Evolutionary conservation across 164 flowering plant genomes (phyloP).

Genomic region (Umbilicus rupestris): DNA sequence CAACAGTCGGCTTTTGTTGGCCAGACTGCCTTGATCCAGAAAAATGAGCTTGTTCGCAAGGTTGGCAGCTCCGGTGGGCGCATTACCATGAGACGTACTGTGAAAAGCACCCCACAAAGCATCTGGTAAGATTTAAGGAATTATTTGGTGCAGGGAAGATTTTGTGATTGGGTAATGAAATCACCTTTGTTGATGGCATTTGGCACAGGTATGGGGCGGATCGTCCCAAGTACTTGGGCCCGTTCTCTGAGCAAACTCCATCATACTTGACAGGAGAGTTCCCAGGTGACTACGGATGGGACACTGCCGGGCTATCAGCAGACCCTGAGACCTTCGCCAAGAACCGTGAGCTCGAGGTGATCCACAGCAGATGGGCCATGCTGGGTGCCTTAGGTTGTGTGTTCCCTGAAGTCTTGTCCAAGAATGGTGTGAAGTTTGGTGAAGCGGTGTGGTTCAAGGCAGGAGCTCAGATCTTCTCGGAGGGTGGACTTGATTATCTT

Average conservation of each 20-base stretch:
- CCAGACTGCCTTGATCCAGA: conserved; percentile 3
- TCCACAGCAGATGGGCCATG: too few species aligned
- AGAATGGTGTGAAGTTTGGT: too few species aligned
- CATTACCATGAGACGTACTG: conserved; percentile 1
- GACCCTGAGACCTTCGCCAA: too few species aligned
- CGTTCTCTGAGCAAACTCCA: conserved; percentile 1
- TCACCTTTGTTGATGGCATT: not conserved
- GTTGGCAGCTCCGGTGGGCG: conserved; percentile 2
- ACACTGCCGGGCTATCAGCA: too few species aligned
- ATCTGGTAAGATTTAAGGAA: not conserved
- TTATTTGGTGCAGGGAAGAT: not conserved
- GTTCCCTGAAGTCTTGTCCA: too few species aligned
- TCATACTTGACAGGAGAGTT: not conserved
- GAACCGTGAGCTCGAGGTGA: too few species aligned
- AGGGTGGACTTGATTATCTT: too few species aligned
- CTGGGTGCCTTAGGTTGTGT: too few species aligned
- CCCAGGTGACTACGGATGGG: too few species aligned
- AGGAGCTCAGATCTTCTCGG: too few species aligned
- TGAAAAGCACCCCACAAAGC: conserved; percentile 1
- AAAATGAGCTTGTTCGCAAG: conserved; percentile 5
- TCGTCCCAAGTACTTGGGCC: conserved; percentile 3
- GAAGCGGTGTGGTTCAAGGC: too few species aligned
- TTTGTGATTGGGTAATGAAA: not conserved
- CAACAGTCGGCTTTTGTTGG: conserved; percentile 1
- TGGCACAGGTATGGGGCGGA: conserved; percentile 4